A percentile compares a stretch with the other conserved stretches of the same genome.
phyloP scores from a whole-genome alignment of 805 yeast genomes.

The Dipodascus albidus region DNA sequence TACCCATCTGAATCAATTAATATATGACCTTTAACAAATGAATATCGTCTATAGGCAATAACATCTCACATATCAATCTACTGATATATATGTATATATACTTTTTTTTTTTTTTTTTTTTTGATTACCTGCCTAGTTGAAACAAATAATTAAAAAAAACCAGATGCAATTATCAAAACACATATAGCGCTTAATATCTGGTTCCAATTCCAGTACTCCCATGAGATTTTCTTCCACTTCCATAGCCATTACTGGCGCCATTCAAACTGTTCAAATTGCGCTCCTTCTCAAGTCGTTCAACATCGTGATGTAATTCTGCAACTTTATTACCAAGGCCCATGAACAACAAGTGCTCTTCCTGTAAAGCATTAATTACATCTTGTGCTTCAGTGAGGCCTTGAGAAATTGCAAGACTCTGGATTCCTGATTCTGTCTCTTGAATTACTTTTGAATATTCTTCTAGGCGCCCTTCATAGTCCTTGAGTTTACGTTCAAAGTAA shows the following conservation, averaged over 20 bases:
- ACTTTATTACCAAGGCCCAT: background rate
- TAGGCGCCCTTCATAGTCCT: conserved; percentile 30
- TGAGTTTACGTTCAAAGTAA: conserved; percentile 38
- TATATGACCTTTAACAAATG: no score
- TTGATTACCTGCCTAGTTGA: no score
- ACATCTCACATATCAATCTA: no score
- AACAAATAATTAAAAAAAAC: background rate
- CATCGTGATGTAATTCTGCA: background rate
- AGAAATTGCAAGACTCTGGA: background rate
- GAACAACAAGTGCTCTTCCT: background rate
- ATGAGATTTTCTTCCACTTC: background rate
- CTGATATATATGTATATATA: no score
- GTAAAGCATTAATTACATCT: background rate
- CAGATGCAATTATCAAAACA: background rate
- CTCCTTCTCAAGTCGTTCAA: background rate
- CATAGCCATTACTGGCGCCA: background rate
- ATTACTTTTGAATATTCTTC: background rate
- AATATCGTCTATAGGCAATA: no score
- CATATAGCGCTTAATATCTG: background rate
- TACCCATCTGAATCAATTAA: no score
- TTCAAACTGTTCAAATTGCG: background rate
- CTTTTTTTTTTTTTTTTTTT: no score
- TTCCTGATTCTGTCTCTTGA: background rate
- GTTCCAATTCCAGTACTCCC: background rate
- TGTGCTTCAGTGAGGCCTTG: background rate